phyloP scores from a whole-genome alignment of 108 stramenopile genomes.

The Cyclostephanos invisitatus region DNA sequence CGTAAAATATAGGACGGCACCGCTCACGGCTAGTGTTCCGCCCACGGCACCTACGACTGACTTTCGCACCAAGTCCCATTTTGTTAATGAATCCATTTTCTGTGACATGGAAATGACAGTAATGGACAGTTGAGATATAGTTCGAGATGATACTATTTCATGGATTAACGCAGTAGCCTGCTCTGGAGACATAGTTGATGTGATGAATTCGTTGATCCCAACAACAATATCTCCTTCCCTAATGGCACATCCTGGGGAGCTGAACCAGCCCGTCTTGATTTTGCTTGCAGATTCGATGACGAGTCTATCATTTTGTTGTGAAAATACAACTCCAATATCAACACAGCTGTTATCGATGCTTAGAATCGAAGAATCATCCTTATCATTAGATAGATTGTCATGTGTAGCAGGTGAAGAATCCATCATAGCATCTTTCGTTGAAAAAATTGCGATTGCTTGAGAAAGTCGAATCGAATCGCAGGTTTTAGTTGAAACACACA shows the following conservation, averaged over 20 bases:
- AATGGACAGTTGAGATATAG: constrained; percentile 15
- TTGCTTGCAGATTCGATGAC: constrained; percentile 5
- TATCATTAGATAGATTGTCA: too few relatives aligned
- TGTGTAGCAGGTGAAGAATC: too few relatives aligned
- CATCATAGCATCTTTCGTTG: constrained; percentile 2
- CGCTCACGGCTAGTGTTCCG: constrained; percentile 43
- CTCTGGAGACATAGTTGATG: constrained; percentile 15
- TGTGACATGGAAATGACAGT: background rate
- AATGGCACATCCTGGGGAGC: constrained; percentile 20
- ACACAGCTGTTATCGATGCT: background rate
- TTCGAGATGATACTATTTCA: constrained; percentile 12
- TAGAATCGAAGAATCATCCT: background rate
- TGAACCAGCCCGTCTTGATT: constrained; percentile 17
- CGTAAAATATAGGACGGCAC: constrained; percentile 52
- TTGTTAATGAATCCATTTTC: constrained; percentile 9
- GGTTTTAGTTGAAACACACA: constrained; percentile 12
- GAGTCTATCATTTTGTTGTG: constrained; percentile 14
- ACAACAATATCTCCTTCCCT: constrained; percentile 20
- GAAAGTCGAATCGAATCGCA: constrained; percentile 4
- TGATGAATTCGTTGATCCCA: constrained; percentile 24
- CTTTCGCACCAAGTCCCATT: constrained; percentile 15
- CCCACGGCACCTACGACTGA: constrained; percentile 37
- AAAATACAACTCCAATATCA: constrained; percentile 24
- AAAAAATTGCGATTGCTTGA: constrained; percentile 20
- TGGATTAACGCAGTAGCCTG: constrained; percentile 20